These are phyloP conservation scores for Ogataea pini DNA, from an alignment of 805 yeast species.

Conservation along the genomic window DNA sequence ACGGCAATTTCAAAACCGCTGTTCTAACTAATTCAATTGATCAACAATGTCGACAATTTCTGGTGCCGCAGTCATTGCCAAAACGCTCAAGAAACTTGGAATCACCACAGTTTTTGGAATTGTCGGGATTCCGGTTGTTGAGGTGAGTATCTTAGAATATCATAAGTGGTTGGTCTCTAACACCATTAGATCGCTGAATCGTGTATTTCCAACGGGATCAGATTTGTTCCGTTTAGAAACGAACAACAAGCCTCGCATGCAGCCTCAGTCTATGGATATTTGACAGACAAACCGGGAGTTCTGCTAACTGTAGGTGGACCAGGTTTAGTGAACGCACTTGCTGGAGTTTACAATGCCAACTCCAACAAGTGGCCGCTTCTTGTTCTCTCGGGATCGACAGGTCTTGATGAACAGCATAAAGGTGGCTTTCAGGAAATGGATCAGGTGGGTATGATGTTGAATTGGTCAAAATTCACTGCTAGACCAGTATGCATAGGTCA, in stretches of 20 bases:
- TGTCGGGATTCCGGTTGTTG: conserved; percentile 77
- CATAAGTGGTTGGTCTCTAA: too few species aligned
- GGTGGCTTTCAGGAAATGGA: conserved; percentile 77
- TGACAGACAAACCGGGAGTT: conserved; percentile 67
- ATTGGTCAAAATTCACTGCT: conserved; percentile 52
- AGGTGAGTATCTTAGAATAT: conserved; percentile 35
- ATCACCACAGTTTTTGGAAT: conserved; percentile 64
- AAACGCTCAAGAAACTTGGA: conserved; percentile 47
- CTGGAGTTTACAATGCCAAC: conserved; percentile 65
- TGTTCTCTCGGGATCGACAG: conserved; percentile 64
- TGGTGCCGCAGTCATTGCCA: conserved; percentile 53
- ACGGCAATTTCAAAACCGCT: too few species aligned
- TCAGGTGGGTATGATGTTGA: conserved; percentile 50
- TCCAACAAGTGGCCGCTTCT: conserved; percentile 66
- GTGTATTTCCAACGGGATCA: conserved; percentile 51
- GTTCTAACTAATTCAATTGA: not conserved
- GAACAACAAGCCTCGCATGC: conserved; percentile 79
- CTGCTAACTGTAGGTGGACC: conserved; percentile 76
- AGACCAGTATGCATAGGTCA: conserved; percentile 28
- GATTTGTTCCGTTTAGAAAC: conserved; percentile 62
- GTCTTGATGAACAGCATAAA: conserved; percentile 46
- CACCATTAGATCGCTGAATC: conserved; percentile 53
- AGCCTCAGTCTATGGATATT: conserved; percentile 68
- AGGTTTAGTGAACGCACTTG: conserved; percentile 64
- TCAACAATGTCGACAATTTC: conserved; percentile 7